Percentiles rank a stretch among this genome's conserved stretches.
Evolutionary conservation across 148 eudicot species (phyloP).

Genomic region (Gaultheria prostrata): DNA sequence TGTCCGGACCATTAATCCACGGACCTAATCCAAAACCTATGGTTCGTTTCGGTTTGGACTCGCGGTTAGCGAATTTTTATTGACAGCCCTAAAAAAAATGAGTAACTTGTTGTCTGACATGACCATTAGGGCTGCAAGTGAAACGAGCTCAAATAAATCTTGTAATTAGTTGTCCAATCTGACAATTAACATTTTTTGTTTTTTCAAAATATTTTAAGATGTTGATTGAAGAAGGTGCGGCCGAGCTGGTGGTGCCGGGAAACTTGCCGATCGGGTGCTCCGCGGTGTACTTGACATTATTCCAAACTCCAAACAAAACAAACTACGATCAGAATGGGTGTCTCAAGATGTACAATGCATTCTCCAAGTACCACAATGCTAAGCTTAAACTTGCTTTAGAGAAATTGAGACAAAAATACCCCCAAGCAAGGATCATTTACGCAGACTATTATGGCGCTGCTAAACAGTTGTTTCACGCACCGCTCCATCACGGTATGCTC

Average conservation of each 20-base stretch:
- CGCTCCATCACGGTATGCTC: conserved; percentile 48
- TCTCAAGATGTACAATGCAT: conserved; percentile 52
- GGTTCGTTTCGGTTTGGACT: no score
- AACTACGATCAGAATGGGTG: conserved; percentile 66
- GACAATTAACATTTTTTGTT: neutral
- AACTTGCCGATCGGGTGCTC: conserved; percentile 67
- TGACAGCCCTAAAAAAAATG: no score
- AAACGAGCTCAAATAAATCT: no score
- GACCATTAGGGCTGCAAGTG: no score
- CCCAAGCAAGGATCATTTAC: conserved; percentile 55
- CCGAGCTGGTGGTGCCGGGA: conserved; percentile 55
- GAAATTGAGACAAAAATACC: conserved; percentile 45
- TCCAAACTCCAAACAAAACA: conserved; percentile 35
- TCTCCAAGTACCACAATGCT: conserved; percentile 58
- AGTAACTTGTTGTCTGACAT: no score
- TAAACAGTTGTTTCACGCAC: conserved; percentile 39
- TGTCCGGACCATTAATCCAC: no score
- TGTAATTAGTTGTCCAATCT: neutral
- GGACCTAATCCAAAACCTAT: no score
- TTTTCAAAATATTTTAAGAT: conserved; percentile 23
- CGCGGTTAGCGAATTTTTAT: no score
- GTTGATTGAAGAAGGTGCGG: conserved; percentile 69
- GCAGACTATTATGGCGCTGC: conserved; percentile 68
- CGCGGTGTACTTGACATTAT: conserved; percentile 49
- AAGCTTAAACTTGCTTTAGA: conserved; percentile 52